These are phyloP conservation scores for Plasmodium yoelii DNA, from an alignment of 169 alveolate species.

Conservation along the genomic window DNA sequence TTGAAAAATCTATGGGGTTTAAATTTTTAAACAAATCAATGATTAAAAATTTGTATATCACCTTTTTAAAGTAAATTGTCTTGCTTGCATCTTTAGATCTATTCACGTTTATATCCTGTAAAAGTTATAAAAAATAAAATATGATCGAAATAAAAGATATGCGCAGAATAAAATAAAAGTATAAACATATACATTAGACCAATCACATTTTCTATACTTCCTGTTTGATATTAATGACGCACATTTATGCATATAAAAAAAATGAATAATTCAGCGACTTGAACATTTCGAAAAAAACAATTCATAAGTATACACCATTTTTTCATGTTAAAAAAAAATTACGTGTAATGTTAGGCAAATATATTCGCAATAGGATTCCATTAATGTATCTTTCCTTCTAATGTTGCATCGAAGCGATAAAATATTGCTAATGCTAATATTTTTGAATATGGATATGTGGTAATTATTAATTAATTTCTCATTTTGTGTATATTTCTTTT, in stretches of 20 bases:
- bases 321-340: background rate
- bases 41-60: conserved; percentile 43
- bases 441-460: conserved; percentile 21
- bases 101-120: conserved; percentile 52
- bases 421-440: conserved; percentile 3
- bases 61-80: conserved; percentile 16
- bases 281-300: background rate
- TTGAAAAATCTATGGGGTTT: background rate
- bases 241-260: background rate
- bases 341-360: conserved; percentile 41
- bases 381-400: background rate
- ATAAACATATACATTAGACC: background rate
- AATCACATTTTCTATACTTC: too few relatives aligned
- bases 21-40: conserved; percentile 42
- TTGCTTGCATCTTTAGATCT: conserved; percentile 4
- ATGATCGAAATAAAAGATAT: background rate
- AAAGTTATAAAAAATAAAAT: background rate
- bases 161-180: background rate
- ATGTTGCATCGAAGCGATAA: background rate
- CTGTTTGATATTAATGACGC: background rate
- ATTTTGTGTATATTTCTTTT: background rate
- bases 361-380: conserved; percentile 34
- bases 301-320: background rate
- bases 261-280: background rate
- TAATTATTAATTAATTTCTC: conserved; percentile 22